Evolutionary conservation across 164 flowering plant genomes (phyloP).

Genomic region (Dillenia suffruticosa): DNA sequence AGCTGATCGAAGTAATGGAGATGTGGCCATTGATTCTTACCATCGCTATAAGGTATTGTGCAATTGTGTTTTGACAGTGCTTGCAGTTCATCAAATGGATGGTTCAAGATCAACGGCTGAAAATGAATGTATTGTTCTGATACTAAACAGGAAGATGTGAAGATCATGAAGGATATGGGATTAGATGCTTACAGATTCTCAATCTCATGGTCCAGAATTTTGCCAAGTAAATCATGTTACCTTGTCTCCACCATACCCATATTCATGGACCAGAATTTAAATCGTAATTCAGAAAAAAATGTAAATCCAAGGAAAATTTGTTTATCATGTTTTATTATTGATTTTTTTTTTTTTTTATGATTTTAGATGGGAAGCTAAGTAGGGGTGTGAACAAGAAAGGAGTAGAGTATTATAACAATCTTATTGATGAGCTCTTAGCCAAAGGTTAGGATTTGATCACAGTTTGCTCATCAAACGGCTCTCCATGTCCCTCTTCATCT

Average conservation of each 20-base stretch:
- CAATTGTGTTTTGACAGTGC: neutral
- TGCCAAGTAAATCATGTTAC: slow-evolving; percentile 32
- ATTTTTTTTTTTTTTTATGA: neutral
- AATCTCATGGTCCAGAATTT: slow-evolving; percentile 55
- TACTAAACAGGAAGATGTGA: slow-evolving; percentile 55
- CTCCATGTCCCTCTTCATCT: neutral
- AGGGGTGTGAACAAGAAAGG: slow-evolving; percentile 47
- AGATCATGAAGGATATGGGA: slow-evolving; percentile 37
- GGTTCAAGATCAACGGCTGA: neutral
- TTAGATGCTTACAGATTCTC: slow-evolving; percentile 54
- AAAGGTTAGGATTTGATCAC: slow-evolving; percentile 21
- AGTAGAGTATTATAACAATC: slow-evolving; percentile 44
- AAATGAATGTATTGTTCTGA: neutral
- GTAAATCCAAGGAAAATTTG: no score
- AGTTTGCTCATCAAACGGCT: neutral
- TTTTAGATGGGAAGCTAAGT: slow-evolving; percentile 45
- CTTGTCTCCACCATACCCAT: no score
- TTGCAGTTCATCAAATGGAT: neutral
- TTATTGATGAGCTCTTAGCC: slow-evolving; percentile 41
- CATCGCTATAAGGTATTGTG: slow-evolving; percentile 39
- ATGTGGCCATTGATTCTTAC: slow-evolving; percentile 36
- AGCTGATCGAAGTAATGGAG: slow-evolving; percentile 30
- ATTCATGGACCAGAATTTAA: no score
- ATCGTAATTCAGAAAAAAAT: neutral
- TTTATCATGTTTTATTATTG: neutral